Conservation (phyloP, 208 protist genomes). For the Crithidia brevicula region DNA sequence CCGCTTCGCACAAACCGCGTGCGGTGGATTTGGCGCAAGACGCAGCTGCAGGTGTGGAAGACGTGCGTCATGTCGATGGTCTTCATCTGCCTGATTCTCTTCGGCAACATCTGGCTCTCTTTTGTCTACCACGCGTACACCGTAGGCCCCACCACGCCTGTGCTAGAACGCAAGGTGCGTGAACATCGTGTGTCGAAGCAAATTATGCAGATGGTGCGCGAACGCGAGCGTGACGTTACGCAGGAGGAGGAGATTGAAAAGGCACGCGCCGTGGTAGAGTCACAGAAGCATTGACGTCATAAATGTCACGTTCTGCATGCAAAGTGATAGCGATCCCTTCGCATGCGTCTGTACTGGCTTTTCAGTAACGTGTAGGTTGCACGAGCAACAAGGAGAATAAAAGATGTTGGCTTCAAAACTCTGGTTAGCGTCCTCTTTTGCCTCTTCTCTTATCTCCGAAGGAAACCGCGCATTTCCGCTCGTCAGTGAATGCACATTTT, state of each 20-base stretch:
- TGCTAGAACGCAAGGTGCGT: constrained; percentile 90
- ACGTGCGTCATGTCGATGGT: constrained; percentile 89
- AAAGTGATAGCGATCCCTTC: no score
- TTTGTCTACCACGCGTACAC: constrained; percentile 93
- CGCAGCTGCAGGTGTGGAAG: constrained; percentile 88
- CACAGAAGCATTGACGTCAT: constrained; percentile 66
- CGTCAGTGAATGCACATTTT: no score
- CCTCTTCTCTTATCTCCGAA: no score
- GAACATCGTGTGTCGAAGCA: constrained; percentile 91
- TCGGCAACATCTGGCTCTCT: constrained; percentile 86
- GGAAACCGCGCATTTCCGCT: no score
- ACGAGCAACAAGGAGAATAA: no score
- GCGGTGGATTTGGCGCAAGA: constrained; percentile 87
- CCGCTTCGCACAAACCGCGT: constrained; percentile 82
- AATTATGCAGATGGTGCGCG: constrained; percentile 92
- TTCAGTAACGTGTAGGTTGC: background rate
- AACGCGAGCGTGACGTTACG: constrained; percentile 78
- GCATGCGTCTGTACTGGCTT: no score
- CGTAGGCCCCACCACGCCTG: constrained; percentile 81
- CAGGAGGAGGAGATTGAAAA: constrained; percentile 67
- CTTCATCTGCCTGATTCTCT: constrained; percentile 75
- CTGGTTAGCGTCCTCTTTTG: no score
- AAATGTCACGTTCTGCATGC: no score
- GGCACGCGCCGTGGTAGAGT: constrained; percentile 61
- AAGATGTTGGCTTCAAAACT: no score